Conservation (phyloP, 352 stramenopile species). For the Globisporangium canariense region DNA sequence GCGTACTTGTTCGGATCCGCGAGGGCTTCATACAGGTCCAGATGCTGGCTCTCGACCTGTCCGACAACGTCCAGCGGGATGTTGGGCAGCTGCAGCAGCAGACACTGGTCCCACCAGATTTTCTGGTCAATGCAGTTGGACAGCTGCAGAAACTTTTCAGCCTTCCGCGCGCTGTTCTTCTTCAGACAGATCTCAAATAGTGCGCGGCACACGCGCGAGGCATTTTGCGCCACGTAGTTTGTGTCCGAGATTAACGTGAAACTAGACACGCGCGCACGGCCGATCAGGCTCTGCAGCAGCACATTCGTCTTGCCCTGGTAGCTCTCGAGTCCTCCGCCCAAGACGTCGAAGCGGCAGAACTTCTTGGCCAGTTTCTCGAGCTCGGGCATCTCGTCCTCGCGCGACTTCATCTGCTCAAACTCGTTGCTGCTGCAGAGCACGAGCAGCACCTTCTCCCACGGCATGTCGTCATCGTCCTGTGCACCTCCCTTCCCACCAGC, state of each 20-base stretch:
- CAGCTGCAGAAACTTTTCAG: constrained; percentile 93
- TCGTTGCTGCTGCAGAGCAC: constrained; percentile 88
- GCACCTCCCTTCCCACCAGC: constrained; percentile 23
- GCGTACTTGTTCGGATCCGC: constrained; percentile 34
- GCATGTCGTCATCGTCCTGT: constrained; percentile 37
- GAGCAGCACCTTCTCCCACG: constrained; percentile 67
- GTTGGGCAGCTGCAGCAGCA: constrained; percentile 92
- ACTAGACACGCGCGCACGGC: constrained; percentile 79
- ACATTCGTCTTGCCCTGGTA: constrained; percentile 96
- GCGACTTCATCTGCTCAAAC: constrained; percentile 95
- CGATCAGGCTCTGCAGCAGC: constrained; percentile 90
- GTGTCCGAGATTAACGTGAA: constrained; percentile 99
- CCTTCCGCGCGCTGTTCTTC: constrained; percentile 81
- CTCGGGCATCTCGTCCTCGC: constrained; percentile 94
- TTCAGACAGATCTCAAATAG: constrained; percentile 99
- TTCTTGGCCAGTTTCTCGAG: constrained; percentile 90
- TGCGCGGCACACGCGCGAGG: constrained; percentile 94
- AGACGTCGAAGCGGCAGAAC: constrained; percentile 86
- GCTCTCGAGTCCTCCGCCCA: constrained; percentile 89
- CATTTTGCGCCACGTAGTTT: constrained; percentile 99
- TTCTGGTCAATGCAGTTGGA: constrained; percentile 97
- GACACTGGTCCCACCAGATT: constrained; percentile 96
- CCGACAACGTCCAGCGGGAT: constrained; percentile 85
- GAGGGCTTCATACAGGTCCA: constrained; percentile 63
- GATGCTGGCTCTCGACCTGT: constrained; percentile 78